Evolutionary conservation across 169 alveolate genomes (phyloP).

Genomic region (Plasmodium relictum): DNA sequence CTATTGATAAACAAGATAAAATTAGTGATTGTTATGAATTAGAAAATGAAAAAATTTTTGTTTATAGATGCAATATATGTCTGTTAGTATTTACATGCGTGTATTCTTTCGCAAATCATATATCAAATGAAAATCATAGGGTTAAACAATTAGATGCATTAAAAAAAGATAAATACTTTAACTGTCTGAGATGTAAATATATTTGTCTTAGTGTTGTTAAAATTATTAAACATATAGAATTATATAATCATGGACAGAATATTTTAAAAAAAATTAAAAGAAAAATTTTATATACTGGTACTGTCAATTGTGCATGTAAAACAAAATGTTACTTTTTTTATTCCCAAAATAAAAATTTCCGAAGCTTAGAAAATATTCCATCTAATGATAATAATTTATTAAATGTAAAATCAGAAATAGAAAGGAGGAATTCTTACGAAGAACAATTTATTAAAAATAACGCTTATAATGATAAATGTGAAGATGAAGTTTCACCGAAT

Average conservation of each 20-base stretch:
- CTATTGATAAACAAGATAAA: constrained; percentile 10
- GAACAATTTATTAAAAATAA: background rate
- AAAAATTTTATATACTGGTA: constrained; percentile 45
- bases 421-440: background rate
- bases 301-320: constrained; percentile 33
- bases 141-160: constrained; percentile 59
- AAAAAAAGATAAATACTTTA: constrained; percentile 52
- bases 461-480: background rate
- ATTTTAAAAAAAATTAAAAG: constrained; percentile 70
- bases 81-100: constrained; percentile 65
- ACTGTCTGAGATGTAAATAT: constrained; percentile 70
- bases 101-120: constrained; percentile 46
- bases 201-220: constrained; percentile 61
- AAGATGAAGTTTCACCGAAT: background rate
- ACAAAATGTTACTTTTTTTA: constrained; percentile 45
- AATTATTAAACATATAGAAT: constrained; percentile 68
- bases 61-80: constrained; percentile 53
- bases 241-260: constrained; percentile 66
- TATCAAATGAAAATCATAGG: constrained; percentile 47
- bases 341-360: constrained; percentile 37
- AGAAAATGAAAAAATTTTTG: constrained; percentile 41
- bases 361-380: constrained; percentile 2
- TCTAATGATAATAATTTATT: constrained; percentile 3
- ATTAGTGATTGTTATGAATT: constrained; percentile 18
- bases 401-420: background rate